phyloP scores from a whole-genome alignment of 805 yeast genomes.

The Starmera dryadoides region DNA sequence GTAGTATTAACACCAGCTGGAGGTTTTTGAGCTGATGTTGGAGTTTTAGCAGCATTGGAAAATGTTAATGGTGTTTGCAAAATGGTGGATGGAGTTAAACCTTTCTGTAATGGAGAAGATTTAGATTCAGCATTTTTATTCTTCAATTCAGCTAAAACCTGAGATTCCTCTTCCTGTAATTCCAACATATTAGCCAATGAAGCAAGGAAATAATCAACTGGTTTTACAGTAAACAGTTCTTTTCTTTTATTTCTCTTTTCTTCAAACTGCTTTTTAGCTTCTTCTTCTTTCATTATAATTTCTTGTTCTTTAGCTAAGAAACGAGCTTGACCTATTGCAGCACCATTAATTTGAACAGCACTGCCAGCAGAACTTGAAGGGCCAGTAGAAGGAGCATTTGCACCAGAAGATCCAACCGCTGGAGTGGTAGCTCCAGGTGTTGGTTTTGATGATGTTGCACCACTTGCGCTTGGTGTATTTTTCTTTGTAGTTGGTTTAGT shows the following conservation, averaged over 20 bases:
- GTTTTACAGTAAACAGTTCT: slow-evolving; percentile 13
- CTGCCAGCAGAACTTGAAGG: background rate
- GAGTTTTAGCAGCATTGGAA: slow-evolving; percentile 18
- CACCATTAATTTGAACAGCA: background rate
- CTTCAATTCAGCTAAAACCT: slow-evolving; percentile 12
- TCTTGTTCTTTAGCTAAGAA: slow-evolving; percentile 20
- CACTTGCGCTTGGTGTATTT: background rate
- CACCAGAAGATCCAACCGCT: background rate
- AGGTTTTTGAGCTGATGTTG: slow-evolving; percentile 14
- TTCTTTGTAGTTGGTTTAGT: slow-evolving; percentile 1
- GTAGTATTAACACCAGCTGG: slow-evolving; percentile 1
- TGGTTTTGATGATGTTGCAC: background rate
- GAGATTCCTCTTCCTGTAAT: slow-evolving; percentile 18
- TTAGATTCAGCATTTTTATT: slow-evolving; percentile 9
- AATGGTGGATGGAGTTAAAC: slow-evolving; percentile 21
- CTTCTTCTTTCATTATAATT: slow-evolving; percentile 12
- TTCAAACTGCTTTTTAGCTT: slow-evolving; percentile 6
- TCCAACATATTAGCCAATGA: slow-evolving; percentile 19
- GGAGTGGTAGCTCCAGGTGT: background rate
- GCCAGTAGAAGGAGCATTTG: background rate
- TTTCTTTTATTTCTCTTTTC: slow-evolving; percentile 16
- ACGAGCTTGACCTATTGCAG: slow-evolving; percentile 9
- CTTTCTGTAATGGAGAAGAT: slow-evolving; percentile 14
- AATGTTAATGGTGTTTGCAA: slow-evolving; percentile 22
- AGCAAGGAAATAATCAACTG: slow-evolving; percentile 19